phyloP scores from a whole-genome alignment of 2,329 filamentous ascomycete species.

The Calonectria henricotiae region DNA sequence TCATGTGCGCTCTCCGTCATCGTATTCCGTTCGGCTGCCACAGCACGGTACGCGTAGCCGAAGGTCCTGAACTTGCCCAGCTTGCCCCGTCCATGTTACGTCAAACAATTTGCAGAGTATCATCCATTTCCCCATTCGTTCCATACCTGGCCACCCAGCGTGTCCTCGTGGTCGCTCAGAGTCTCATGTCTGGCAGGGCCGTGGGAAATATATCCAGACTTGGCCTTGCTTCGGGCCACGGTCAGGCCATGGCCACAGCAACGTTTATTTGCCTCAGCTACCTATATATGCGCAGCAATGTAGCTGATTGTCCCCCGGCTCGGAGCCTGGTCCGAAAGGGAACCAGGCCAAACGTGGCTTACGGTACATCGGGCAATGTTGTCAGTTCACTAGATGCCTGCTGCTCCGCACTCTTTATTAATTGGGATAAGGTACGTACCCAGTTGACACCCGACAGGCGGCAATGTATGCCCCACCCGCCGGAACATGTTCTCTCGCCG shows the following conservation, averaged over 20 bases:
- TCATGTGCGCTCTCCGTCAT: constrained; percentile 16
- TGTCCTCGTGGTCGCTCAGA: constrained; percentile 8
- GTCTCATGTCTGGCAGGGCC: constrained; percentile 19
- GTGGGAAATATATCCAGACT: not conserved
- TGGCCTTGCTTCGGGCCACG: constrained; percentile 15
- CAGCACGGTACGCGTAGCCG: constrained; percentile 17
- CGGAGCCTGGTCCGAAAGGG: constrained; percentile 15
- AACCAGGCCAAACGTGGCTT: constrained; percentile 22
- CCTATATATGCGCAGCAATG: not conserved
- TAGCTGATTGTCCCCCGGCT: constrained; percentile 3
- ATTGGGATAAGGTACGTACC: constrained; percentile 26
- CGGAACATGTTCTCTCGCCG: constrained; percentile 26
- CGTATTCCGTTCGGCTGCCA: constrained; percentile 7
- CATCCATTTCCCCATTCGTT: constrained; percentile 1
- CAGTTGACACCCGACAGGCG: constrained; percentile 23
- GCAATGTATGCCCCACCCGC: constrained; percentile 24
- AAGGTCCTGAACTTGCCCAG: constrained; percentile 3
- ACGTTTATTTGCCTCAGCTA: constrained; percentile 1
- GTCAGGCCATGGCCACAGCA: constrained; percentile 17
- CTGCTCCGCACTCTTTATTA: constrained; percentile 21
- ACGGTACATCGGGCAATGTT: constrained; percentile 17
- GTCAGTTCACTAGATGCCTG: constrained; percentile 18
- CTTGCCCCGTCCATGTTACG: constrained; percentile 14
- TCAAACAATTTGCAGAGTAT: not conserved
- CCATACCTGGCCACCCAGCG: not conserved